phyloP scores from a whole-genome alignment of 2,329 filamentous ascomycete species.

The Fusarium sp. region DNA sequence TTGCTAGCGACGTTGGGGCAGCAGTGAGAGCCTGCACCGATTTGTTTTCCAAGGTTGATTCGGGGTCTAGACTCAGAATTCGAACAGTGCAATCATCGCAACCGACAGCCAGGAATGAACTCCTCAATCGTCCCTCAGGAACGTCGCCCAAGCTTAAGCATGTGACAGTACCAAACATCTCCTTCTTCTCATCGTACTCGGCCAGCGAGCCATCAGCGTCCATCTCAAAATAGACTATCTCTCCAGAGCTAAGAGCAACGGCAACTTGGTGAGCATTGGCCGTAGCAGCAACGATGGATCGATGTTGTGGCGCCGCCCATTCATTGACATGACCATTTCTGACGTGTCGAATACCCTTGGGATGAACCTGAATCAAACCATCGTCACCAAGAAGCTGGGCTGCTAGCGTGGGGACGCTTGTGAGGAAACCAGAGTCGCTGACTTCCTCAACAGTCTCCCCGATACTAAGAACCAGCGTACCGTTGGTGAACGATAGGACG shows the following conservation, averaged over 20 bases:
- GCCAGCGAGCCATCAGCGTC: slow-evolving; percentile 90
- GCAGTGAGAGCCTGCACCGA: slow-evolving; percentile 95
- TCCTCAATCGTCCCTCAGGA: slow-evolving; percentile 87
- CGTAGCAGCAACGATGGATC: slow-evolving; percentile 93
- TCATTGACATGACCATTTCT: slow-evolving; percentile 84
- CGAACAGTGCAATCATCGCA: slow-evolving; percentile 97
- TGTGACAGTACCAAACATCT: slow-evolving; percentile 95
- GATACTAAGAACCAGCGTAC: slow-evolving; percentile 91
- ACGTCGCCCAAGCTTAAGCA: slow-evolving; percentile 94
- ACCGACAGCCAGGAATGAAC: slow-evolving; percentile 93
- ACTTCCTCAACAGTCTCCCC: slow-evolving; percentile 98
- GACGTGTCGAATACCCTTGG: slow-evolving; percentile 95
- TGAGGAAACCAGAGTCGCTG: slow-evolving; percentile 91
- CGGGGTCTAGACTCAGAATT: slow-evolving; percentile 89
- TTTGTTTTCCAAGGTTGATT: slow-evolving; percentile 91
- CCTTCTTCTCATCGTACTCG: slow-evolving; percentile 94
- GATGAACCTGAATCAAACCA: slow-evolving; percentile 92
- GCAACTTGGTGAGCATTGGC: slow-evolving; percentile 95
- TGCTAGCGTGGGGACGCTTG: slow-evolving; percentile 87
- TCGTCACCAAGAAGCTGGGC: slow-evolving; percentile 96
- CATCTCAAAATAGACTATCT: slow-evolving; percentile 99
- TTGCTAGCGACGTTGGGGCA: slow-evolving; percentile 86
- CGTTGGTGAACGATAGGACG: slow-evolving; percentile 91
- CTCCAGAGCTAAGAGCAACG: slow-evolving; percentile 92
- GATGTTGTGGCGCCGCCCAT: slow-evolving; percentile 92